Percentiles rank a stretch among this genome's conserved stretches.
Conservation (phyloP, 1,284 basidiomycete genomes). For the Malassezia psittaci region DNA sequence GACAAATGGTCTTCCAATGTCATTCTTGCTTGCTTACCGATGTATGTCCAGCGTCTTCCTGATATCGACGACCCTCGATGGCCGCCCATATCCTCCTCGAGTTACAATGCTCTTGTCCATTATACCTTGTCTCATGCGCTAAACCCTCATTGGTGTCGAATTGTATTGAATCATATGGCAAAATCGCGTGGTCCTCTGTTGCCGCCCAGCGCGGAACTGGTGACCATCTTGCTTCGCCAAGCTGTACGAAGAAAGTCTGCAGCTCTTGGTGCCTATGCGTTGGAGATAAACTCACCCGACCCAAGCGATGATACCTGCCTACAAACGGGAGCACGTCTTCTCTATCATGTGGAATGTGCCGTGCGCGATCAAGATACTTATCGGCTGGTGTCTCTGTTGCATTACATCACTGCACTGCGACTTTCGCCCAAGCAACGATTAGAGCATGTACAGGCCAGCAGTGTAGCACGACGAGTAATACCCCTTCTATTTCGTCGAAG, state of each 20-base stretch:
- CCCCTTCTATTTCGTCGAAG: neutral
- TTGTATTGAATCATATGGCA: slow-evolving; percentile 16
- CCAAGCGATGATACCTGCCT: neutral
- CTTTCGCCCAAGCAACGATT: neutral
- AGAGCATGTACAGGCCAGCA: slow-evolving; percentile 3
- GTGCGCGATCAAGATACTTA: neutral
- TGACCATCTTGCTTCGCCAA: slow-evolving; percentile 12
- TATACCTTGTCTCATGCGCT: slow-evolving; percentile 7
- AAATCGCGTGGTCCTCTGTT: slow-evolving; percentile 8
- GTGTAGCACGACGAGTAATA: slow-evolving; percentile 4
- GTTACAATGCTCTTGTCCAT: slow-evolving; percentile 14
- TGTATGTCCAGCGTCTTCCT: slow-evolving; percentile 1
- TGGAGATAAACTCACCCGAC: neutral
- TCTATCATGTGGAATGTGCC: slow-evolving; percentile 11
- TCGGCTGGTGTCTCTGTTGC: slow-evolving; percentile 7
- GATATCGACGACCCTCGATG: neutral
- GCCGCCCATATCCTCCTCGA: neutral
- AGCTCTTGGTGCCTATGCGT: slow-evolving; percentile 4
- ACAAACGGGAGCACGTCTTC: neutral
- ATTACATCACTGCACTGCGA: slow-evolving; percentile 5
- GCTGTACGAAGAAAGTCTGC: slow-evolving; percentile 3
- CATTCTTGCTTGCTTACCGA: neutral
- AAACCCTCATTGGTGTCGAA: slow-evolving; percentile 9
- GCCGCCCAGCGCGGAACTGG: slow-evolving; percentile 1
- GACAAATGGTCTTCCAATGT: neutral